These are phyloP conservation scores for Carallia pectinifolia DNA, from an alignment of 345 rosid genomes.

Conservation along the genomic window DNA sequence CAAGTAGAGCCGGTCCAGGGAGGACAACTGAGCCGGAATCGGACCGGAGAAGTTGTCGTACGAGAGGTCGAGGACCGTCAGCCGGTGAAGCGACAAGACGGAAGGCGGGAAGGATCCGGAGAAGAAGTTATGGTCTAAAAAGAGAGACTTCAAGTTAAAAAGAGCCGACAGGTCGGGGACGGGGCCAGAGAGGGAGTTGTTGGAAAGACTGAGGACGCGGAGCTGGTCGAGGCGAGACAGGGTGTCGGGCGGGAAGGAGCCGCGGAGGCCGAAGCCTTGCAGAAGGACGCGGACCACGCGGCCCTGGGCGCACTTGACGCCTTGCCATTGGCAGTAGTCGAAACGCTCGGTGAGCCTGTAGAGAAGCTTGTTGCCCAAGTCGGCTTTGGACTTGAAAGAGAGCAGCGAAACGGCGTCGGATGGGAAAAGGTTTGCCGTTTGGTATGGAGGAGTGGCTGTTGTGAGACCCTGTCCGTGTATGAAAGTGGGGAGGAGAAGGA, in stretches of 20 bases:
- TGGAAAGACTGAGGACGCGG: constrained; percentile 68
- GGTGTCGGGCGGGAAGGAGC: constrained; percentile 53
- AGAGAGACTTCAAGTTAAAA: constrained; percentile 63
- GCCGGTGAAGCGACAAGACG: constrained; percentile 55
- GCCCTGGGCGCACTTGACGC: constrained; percentile 77
- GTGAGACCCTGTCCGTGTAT: background rate
- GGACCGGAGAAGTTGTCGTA: constrained; percentile 51
- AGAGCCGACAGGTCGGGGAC: constrained; percentile 82
- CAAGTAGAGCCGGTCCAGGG: constrained; percentile 51
- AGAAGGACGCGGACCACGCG: constrained; percentile 71
- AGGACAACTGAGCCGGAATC: constrained; percentile 50
- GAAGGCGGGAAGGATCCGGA: constrained; percentile 75
- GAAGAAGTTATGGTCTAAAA: constrained; percentile 55
- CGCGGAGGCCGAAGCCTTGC: constrained; percentile 58
- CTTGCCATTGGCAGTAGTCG: constrained; percentile 96
- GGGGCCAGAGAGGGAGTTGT: constrained; percentile 83
- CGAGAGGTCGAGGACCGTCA: constrained; percentile 57
- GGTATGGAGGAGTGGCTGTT: constrained; percentile 24
- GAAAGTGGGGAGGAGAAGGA: constrained; percentile 8
- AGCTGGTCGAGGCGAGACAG: constrained; percentile 90
- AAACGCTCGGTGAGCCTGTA: constrained; percentile 72
- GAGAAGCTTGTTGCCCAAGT: constrained; percentile 67
- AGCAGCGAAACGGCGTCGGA: constrained; percentile 73
- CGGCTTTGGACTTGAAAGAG: constrained; percentile 83
- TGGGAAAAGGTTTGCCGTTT: constrained; percentile 44